A percentile compares a stretch with the other conserved stretches of the same genome.
These are phyloP conservation scores for Coemansia sp. DNA, from an alignment of 192 early-diverging fungal genomes.

Conservation along the genomic window DNA sequence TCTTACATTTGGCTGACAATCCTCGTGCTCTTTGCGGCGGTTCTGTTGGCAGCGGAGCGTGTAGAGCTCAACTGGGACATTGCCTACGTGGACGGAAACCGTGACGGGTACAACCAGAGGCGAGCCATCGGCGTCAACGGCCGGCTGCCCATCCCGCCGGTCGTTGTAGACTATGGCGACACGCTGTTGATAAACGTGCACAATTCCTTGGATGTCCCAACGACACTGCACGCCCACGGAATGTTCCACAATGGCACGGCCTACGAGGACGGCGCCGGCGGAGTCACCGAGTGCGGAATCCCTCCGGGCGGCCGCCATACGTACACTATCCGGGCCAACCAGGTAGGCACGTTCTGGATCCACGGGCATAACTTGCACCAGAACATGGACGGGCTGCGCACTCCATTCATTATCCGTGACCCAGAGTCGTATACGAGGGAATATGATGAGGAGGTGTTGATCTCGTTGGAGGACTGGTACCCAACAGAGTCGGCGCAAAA, in stretches of 20 bases:
- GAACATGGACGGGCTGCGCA: constrained; percentile 74
- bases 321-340: constrained; percentile 60
- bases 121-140: constrained; percentile 60
- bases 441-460: constrained; percentile 65
- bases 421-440: too few relatives aligned
- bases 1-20: too few relatives aligned
- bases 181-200: constrained; percentile 28
- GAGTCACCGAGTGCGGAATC: constrained; percentile 70
- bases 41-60: too few relatives aligned
- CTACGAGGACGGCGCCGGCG: constrained; percentile 63
- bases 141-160: constrained; percentile 46
- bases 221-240: constrained; percentile 69
- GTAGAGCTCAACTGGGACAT: constrained; percentile 51
- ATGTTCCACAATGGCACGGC: constrained; percentile 65
- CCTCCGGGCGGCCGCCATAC: constrained; percentile 53
- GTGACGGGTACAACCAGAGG: constrained; percentile 52
- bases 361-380: constrained; percentile 64
- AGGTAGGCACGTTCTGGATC: constrained; percentile 81
- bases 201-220: constrained; percentile 54
- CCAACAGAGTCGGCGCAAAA: constrained; percentile 20
- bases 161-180: constrained; percentile 17
- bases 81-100: constrained; percentile 53
- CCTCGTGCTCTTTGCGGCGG: too few relatives aligned
- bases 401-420: constrained; percentile 59
- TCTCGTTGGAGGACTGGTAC: constrained; percentile 69